These are phyloP conservation scores for Neoascochyta sp. DNA, from an alignment of 2,329 filamentous ascomycete species.

Conservation along the genomic window DNA sequence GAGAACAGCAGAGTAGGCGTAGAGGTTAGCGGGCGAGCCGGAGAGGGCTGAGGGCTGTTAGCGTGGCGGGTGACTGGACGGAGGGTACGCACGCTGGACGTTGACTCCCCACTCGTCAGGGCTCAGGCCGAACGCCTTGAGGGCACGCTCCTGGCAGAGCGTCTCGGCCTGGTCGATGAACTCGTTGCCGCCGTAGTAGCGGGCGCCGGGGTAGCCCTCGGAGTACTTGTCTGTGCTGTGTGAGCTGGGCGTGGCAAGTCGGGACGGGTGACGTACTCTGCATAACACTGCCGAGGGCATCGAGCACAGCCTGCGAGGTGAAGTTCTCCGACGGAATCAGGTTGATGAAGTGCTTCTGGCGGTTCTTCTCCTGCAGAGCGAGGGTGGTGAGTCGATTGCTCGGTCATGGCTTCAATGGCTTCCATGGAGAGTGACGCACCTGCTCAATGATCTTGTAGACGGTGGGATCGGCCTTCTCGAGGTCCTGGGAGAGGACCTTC, in stretches of 20 bases:
- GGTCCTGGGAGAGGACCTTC: constrained; percentile 67
- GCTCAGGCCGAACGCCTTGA: constrained; percentile 85
- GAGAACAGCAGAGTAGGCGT: constrained; percentile 90
- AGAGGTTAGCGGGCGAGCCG: constrained; percentile 70
- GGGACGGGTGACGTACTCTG: constrained; percentile 55
- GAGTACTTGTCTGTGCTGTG: constrained; percentile 82
- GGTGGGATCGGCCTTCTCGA: constrained; percentile 80
- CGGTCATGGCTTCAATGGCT: constrained; percentile 6
- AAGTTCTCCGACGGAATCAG: constrained; percentile 99
- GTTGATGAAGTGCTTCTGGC: constrained; percentile 98
- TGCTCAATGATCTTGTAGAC: constrained; percentile 89
- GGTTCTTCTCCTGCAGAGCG: constrained; percentile 72
- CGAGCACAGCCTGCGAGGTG: constrained; percentile 95
- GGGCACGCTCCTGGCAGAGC: constrained; percentile 89
- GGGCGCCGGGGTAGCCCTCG: constrained; percentile 94
- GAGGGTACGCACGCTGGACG: constrained; percentile 65
- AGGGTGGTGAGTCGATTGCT: constrained; percentile 14
- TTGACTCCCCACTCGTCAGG: constrained; percentile 95
- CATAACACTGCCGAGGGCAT: constrained; percentile 71
- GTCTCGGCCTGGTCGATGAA: constrained; percentile 96
- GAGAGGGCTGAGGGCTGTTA: constrained; percentile 62
- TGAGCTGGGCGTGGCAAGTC: constrained; percentile 46
- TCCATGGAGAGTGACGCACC: constrained; percentile 49
- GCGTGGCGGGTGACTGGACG: constrained; percentile 1
- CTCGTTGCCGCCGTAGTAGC: constrained; percentile 99